These are phyloP conservation scores for Silene noctiflora DNA, from an alignment of 179 eudicot species.

Conservation along the genomic window DNA sequence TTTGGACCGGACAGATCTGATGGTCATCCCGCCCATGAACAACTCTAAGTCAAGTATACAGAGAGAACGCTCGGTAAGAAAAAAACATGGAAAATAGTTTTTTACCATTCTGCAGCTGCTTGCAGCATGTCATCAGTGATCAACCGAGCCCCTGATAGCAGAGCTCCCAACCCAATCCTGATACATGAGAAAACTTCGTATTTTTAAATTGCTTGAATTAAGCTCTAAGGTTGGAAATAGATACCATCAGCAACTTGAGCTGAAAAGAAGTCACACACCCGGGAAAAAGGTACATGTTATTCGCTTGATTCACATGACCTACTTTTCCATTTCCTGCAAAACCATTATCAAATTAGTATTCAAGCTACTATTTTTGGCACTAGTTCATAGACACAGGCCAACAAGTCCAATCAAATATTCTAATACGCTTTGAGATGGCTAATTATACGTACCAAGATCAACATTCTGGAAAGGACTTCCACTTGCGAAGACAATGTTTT, in stretches of 20 bases:
- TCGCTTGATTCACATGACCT: constrained; percentile 98
- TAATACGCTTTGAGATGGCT: not conserved
- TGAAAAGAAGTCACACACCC: constrained; percentile 54
- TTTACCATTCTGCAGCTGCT: constrained; percentile 95
- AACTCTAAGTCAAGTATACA: not conserved
- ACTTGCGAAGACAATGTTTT: constrained; percentile 88
- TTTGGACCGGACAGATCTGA: not conserved
- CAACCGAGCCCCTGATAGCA: constrained; percentile 86
- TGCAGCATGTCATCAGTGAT: constrained; percentile 96
- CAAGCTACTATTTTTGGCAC: not conserved
- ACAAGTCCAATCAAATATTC: not conserved
- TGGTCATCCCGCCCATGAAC: not conserved
- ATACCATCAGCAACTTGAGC: not conserved
- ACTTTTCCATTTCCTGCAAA: constrained; percentile 82
- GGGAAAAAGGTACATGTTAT: constrained; percentile 98
- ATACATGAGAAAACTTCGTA: constrained; percentile 24
- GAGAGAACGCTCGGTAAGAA: not conserved
- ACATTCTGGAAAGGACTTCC: constrained; percentile 96
- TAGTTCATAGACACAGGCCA: constrained; percentile 3
- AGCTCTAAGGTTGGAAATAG: not conserved
- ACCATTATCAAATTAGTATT: constrained; percentile 1
- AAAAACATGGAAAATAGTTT: not conserved
- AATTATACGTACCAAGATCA: constrained; percentile 62
- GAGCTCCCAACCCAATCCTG: constrained; percentile 97
- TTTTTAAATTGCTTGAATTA: not conserved